Evolutionary conservation across 1,284 basidiomycete species (phyloP).

Genomic region (Sphagnurus paluster): DNA sequence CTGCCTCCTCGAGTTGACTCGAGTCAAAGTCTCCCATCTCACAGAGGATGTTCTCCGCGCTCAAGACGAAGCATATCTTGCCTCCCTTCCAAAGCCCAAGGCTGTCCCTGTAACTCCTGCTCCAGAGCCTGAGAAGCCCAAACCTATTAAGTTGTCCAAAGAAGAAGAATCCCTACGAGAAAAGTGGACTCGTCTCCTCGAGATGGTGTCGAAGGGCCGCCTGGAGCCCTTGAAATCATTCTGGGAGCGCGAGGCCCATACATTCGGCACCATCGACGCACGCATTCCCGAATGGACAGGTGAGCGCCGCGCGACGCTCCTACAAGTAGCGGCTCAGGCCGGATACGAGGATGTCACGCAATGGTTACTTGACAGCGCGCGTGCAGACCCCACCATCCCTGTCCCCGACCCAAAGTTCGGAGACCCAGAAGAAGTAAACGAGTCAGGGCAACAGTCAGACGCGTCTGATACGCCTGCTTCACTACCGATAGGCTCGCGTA

Average conservation of each 20-base stretch:
- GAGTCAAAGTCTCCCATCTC: constrained; percentile 84
- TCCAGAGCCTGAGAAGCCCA: constrained; percentile 44
- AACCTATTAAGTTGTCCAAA: constrained; percentile 62
- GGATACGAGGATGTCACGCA: constrained; percentile 78
- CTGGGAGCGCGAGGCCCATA: constrained; percentile 72
- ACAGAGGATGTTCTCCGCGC: constrained; percentile 83
- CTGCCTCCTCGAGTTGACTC: constrained; percentile 86
- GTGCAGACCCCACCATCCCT: constrained; percentile 80
- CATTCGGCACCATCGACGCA: constrained; percentile 59
- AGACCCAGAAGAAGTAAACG: constrained; percentile 28
- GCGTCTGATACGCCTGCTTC: constrained; percentile 24
- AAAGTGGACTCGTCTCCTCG: constrained; percentile 78
- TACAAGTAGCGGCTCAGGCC: constrained; percentile 76
- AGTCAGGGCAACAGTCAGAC: constrained; percentile 35
- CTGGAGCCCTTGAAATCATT: constrained; percentile 81
- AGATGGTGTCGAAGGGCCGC: constrained; percentile 88
- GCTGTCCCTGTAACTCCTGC: constrained; percentile 34
- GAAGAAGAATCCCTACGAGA: constrained; percentile 79
- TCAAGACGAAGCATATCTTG: constrained; percentile 86
- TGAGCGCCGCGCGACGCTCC: constrained; percentile 62
- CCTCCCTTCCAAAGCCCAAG: constrained; percentile 81
- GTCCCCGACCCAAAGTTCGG: constrained; percentile 34
- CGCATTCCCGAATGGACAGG: constrained; percentile 68
- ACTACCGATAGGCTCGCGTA: constrained; percentile 33
- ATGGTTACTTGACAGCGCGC: constrained; percentile 82